Percentiles rank a stretch among this genome's conserved stretches.
Evolutionary conservation across 257 asterid species (phyloP).

Genomic region (Parsonsia alboflavescens): DNA sequence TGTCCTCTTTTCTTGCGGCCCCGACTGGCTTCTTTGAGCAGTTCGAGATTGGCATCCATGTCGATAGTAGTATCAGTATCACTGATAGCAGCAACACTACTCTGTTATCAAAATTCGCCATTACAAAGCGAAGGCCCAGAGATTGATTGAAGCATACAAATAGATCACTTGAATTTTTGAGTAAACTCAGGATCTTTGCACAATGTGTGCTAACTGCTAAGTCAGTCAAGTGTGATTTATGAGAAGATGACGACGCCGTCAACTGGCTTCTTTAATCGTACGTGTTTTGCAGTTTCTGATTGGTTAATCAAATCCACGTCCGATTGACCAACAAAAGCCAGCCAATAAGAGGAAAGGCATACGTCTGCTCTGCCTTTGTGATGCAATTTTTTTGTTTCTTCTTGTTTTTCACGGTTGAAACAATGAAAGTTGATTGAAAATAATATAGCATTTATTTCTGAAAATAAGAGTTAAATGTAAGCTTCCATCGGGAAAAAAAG

Average conservation of each 20-base stretch:
- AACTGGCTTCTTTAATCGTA: background rate
- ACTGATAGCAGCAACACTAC: conserved; percentile 13
- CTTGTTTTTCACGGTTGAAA: too few species aligned
- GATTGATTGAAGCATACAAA: background rate
- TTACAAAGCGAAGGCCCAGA: background rate
- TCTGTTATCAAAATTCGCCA: conserved; percentile 37
- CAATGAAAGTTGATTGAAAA: too few species aligned
- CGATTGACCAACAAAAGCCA: background rate
- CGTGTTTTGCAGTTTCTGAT: conserved; percentile 32
- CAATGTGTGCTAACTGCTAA: background rate
- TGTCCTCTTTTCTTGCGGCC: conserved; percentile 77
- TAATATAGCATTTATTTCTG: too few species aligned
- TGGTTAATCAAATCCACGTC: conserved; percentile 21
- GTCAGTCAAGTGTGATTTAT: background rate
- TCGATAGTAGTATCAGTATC: conserved; percentile 26
- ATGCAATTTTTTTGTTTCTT: too few species aligned
- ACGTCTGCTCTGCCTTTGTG: too few species aligned
- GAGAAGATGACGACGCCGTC: background rate
- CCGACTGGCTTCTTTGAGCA: conserved; percentile 69
- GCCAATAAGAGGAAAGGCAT: conserved; percentile 3
- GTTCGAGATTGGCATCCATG: conserved; percentile 38
- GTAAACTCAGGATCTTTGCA: background rate
- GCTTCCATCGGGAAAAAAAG: too few species aligned
- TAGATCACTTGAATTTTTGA: too few species aligned
- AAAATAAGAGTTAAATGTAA: too few species aligned